Percentiles rank a stretch among this genome's conserved stretches.
These are phyloP conservation scores for Neopestalotiopsis clavispora DNA, from an alignment of 2,329 filamentous ascomycete species.

Conservation along the genomic window DNA sequence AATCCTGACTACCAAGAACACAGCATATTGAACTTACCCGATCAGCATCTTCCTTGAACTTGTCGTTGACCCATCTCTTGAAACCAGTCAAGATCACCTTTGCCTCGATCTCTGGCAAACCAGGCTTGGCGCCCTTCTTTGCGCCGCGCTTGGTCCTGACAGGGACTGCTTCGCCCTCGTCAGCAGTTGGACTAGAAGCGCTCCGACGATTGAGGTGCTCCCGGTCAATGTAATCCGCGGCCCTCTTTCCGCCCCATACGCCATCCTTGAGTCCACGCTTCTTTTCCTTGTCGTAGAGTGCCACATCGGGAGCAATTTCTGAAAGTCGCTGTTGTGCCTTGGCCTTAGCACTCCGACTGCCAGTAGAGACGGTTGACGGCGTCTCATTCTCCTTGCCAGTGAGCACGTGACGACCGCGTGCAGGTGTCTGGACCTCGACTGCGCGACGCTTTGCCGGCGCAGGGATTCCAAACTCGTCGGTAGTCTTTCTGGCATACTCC, in stretches of 20 bases:
- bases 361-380: constrained; percentile 68
- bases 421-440: constrained; percentile 55
- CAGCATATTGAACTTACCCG: constrained; percentile 61
- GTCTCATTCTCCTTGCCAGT: constrained; percentile 83
- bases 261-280: constrained; percentile 67
- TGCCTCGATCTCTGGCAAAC: constrained; percentile 70
- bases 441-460: constrained; percentile 33
- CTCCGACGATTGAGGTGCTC: constrained; percentile 40
- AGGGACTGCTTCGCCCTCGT: constrained; percentile 38
- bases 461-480: constrained; percentile 38
- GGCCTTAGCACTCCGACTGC: constrained; percentile 86
- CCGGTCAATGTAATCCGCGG: constrained; percentile 62
- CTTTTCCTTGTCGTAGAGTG: constrained; percentile 89
- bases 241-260: constrained; percentile 67
- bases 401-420: constrained; percentile 53
- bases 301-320: constrained; percentile 80
- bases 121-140: constrained; percentile 65
- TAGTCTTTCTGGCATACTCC: constrained; percentile 38
- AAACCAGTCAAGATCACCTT: constrained; percentile 85
- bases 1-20: constrained; percentile 16
- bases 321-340: constrained; percentile 81
- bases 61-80: constrained; percentile 77
- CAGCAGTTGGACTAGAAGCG: constrained; percentile 42
- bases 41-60: constrained; percentile 77
- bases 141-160: constrained; percentile 57